These are phyloP conservation scores for Scutellaria baicalensis DNA, from an alignment of 257 asterid species.

Conservation along the genomic window DNA sequence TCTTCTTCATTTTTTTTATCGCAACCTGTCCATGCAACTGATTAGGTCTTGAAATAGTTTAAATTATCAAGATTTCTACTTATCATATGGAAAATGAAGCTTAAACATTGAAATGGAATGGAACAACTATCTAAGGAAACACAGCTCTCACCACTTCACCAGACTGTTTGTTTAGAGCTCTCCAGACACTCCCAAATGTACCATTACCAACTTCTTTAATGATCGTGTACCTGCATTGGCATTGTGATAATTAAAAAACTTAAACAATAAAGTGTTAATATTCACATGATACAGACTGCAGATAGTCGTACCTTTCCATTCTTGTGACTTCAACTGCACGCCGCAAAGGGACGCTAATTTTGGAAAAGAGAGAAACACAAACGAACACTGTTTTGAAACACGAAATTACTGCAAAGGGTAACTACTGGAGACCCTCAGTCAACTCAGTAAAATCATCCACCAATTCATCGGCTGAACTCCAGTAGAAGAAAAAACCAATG, in stretches of 20 bases:
- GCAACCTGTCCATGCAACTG: conserved; percentile 58
- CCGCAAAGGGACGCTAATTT: conserved; percentile 18
- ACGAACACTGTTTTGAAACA: conserved; percentile 7
- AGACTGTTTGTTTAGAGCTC: conserved; percentile 73
- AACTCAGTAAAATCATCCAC: conserved; percentile 48
- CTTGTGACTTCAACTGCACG: conserved; percentile 26
- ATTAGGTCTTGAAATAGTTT: conserved; percentile 2
- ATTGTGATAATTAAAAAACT: background rate
- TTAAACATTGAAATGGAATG: background rate
- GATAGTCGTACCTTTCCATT: conserved; percentile 72
- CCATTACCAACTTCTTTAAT: conserved; percentile 96
- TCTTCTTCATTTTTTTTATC: conserved; percentile 81
- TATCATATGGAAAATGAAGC: background rate
- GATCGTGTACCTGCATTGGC: conserved; percentile 51
- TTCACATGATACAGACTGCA: background rate
- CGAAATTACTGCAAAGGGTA: conserved; percentile 20
- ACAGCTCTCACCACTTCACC: conserved; percentile 78
- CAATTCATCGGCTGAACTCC: conserved; percentile 28
- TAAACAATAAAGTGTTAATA: background rate
- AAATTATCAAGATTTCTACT: background rate
- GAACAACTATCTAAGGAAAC: background rate
- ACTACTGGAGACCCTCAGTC: conserved; percentile 32
- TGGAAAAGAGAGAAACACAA: background rate
- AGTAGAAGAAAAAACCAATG: conserved; percentile 26
- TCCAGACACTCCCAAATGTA: conserved; percentile 90